A percentile compares a stretch with the other conserved stretches of the same genome.
Conservation (phyloP, 805 yeast species). For the Wickerhamiella qilinensis region DNA sequence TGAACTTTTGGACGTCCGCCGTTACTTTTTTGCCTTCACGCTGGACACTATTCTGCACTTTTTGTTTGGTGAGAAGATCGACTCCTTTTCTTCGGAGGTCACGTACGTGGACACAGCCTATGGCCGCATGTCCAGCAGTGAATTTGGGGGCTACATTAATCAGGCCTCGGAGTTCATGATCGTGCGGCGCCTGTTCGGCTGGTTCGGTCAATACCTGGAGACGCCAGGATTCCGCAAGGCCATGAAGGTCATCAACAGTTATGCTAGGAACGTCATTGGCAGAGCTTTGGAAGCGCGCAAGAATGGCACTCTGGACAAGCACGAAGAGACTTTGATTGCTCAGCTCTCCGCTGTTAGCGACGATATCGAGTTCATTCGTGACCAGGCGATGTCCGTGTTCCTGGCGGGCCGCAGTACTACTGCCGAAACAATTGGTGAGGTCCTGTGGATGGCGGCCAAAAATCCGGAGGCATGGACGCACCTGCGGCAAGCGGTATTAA, state of each 20-base stretch:
- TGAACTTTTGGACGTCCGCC: constrained; percentile 16
- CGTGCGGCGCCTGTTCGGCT: constrained; percentile 14
- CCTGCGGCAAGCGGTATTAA: constrained; percentile 26
- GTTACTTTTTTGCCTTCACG: constrained; percentile 11
- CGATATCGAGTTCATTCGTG: constrained; percentile 31
- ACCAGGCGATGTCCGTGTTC: constrained; percentile 34
- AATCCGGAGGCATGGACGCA: constrained; percentile 19
- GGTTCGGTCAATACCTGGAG: constrained; percentile 12
- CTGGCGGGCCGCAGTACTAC: constrained; percentile 45
- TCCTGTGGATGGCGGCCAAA: constrained; percentile 30
- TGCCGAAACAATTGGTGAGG: constrained; percentile 31
- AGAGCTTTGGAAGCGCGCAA: constrained; percentile 24
- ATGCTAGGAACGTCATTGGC: constrained; percentile 12
- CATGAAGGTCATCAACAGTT: constrained; percentile 11
- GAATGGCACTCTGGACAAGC: constrained; percentile 19
- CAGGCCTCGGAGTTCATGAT: constrained; percentile 10
- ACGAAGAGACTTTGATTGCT: constrained; percentile 28
- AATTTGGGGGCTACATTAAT: constrained; percentile 9
- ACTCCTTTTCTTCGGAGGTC: constrained; percentile 11
- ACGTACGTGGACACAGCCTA: constrained; percentile 8
- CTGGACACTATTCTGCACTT: constrained; percentile 18
- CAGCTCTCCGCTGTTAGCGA: constrained; percentile 35
- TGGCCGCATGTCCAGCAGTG: constrained; percentile 3
- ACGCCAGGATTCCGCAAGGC: constrained; percentile 12
- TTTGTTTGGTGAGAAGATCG: constrained; percentile 16